Base-by-base conservation (phyloP, 192 early-diverging fungal species). In the Mortierella claussenii region DNA sequence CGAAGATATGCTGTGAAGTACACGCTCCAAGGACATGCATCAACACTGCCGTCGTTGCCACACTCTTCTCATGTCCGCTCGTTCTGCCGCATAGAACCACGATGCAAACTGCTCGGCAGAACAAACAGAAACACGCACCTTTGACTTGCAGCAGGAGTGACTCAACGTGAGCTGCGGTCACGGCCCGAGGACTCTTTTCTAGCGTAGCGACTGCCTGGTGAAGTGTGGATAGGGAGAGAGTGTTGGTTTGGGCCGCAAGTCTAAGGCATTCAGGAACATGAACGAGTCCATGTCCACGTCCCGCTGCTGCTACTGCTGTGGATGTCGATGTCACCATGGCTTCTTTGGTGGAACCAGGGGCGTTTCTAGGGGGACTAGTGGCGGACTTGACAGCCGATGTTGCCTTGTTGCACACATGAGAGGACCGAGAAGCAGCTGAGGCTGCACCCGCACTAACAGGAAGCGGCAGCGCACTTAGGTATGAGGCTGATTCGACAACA, bases 221-320 rank as follows among this genome's bases (percentile, higher is more conserved):
- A 26, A 76, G 59, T 13, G 73, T 76, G 18, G 64, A 76, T 26
- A 76, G 40, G 0, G 73, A 67, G 44, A 76, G 44, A 2, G 37
- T 32, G 30, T 42, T 60, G 34, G 34, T 55, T 23, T 76, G 46
- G 21, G 73, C 73, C 3, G 73, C 73, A 10, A 45, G 28, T 48
- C 59, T 42, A 15, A 76, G 73, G 45, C 73, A 76, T n/a, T 76
- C 63, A 11, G 73, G 73, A 43, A 76, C 50, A 5, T 65, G 63
- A 10, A 53, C 21, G 20, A 55, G 48, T 27, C 51, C 24, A 42
- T 53, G 44, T 4, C 45, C 37, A n/a, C n/a, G n/a, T n/a, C n/a
- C n/a, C n/a, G n/a, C n/a, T n/a, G 33, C 32, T 12, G 55, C 26
- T 5, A 37, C 6, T 24, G 47, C 33, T 18, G 30, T 34, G 23